Percentiles rank a stretch among this genome's conserved stretches.
These are phyloP conservation scores for Solanum ossicruentum DNA, from an alignment of 257 asterid genomes.

Conservation along the genomic window DNA sequence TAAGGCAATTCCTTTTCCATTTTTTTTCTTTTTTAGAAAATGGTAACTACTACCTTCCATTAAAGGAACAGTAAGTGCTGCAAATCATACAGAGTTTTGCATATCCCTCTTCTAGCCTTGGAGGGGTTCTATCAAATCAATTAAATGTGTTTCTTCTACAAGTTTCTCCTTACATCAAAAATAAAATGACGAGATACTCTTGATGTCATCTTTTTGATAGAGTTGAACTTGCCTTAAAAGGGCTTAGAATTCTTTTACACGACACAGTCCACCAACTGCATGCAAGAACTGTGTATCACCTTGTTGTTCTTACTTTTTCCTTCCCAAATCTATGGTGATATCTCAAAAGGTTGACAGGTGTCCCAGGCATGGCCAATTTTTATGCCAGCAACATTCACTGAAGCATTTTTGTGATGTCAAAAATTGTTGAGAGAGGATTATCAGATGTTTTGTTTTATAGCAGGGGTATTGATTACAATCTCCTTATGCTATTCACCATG, in stretches of 20 bases:
- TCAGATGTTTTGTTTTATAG: neutral
- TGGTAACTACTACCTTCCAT: neutral
- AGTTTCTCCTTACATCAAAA: neutral
- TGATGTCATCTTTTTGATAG: neutral
- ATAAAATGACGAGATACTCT: neutral
- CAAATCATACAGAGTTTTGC: neutral
- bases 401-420: neutral
- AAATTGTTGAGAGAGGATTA: neutral
- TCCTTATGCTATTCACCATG: neutral
- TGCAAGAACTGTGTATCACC: neutral
- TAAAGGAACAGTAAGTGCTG: neutral
- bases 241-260: neutral
- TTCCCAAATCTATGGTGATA: neutral
- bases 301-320: neutral
- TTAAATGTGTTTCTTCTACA: neutral
- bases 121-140: neutral
- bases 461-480: neutral
- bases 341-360: neutral
- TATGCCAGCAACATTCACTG: neutral
- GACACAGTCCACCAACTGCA: neutral
- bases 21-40: neutral
- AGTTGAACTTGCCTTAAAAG: neutral
- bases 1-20: neutral
- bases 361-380: neutral
- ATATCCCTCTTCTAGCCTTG: neutral